Percentiles rank a stretch among this genome's conserved stretches.
phyloP scores from a whole-genome alignment of 2,329 filamentous ascomycete genomes.

The Orbilia blumenaviensis region DNA sequence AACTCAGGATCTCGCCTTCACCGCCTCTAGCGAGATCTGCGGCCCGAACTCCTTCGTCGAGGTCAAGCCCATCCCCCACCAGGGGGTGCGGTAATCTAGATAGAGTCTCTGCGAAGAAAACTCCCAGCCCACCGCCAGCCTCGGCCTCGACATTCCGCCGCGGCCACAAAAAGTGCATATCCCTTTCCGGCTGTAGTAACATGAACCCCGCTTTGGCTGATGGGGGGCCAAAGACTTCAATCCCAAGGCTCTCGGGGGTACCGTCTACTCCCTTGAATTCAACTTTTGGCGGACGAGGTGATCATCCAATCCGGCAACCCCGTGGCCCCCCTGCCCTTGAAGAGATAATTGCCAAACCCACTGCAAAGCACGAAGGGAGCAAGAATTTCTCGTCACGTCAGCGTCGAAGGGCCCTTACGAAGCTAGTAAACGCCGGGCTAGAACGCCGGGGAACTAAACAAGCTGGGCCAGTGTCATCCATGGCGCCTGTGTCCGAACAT shows the following conservation, averaged over 20 bases:
- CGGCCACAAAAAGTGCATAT: conserved; percentile 88
- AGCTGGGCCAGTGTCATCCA: conserved; percentile 74
- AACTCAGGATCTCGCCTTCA: conserved; percentile 15
- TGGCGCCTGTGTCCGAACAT: conserved; percentile 88
- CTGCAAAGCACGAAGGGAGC: conserved; percentile 91
- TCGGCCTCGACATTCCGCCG: conserved; percentile 34
- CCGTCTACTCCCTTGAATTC: conserved; percentile 82
- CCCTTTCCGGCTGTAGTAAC: conserved; percentile 70
- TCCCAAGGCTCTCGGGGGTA: conserved; percentile 80
- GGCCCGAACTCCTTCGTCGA: conserved; percentile 1
- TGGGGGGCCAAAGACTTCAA: conserved; percentile 69
- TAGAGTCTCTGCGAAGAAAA: conserved; percentile 11
- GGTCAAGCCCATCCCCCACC: conserved; percentile 40
- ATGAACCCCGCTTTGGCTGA: conserved; percentile 66
- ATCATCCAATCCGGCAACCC: conserved; percentile 92
- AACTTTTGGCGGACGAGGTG: conserved; percentile 91
- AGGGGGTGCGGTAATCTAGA: conserved; percentile 2
- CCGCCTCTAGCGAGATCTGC: neutral
- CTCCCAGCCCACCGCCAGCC: conserved; percentile 36
- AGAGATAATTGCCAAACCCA: conserved; percentile 88
- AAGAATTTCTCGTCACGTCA: conserved; percentile 96
- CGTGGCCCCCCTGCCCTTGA: conserved; percentile 90
- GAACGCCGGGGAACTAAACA: conserved; percentile 75
- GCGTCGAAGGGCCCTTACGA: conserved; percentile 89
- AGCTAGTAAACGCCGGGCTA: conserved; percentile 86